Percentiles rank a stretch among this genome's conserved stretches.
Evolutionary conservation across 2,329 filamentous ascomycete genomes (phyloP).

Genomic region (Fusarium graminum): DNA sequence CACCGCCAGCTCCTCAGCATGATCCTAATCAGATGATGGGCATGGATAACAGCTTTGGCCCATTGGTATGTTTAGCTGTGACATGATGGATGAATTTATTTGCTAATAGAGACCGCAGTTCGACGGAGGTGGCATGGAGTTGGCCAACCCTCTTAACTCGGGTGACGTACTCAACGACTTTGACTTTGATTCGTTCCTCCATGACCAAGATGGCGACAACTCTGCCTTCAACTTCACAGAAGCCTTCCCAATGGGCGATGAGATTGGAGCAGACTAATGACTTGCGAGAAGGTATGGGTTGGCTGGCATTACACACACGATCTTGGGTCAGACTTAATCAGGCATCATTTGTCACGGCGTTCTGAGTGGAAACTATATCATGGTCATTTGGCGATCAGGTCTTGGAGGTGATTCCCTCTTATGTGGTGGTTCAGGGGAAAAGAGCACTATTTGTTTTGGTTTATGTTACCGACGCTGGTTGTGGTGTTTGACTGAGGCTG

Average conservation of each 20-base stretch:
- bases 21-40: constrained; percentile 56
- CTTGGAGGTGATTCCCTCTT: constrained; percentile 49
- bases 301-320: constrained; percentile 47
- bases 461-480: constrained; percentile 41
- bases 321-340: constrained; percentile 54
- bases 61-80: constrained; percentile 58
- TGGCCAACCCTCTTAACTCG: constrained; percentile 66
- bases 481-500: constrained; percentile 33
- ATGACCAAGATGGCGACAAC: constrained; percentile 64
- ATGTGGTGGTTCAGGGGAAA: constrained; percentile 53
- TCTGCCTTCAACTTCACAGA: constrained; percentile 68
- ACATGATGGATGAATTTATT: constrained; percentile 11
- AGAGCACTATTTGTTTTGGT: constrained; percentile 47
- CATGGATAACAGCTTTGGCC: constrained; percentile 59
- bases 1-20: constrained; percentile 36
- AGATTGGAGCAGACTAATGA: constrained; percentile 69
- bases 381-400: constrained; percentile 57
- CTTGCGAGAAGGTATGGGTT: constrained; percentile 42
- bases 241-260: constrained; percentile 66
- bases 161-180: constrained; percentile 74
- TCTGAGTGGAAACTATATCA: constrained; percentile 57
- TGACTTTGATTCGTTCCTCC: constrained; percentile 76
- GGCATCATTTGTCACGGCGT: constrained; percentile 59
- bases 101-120: constrained; percentile 49
- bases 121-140: constrained; percentile 62